These are phyloP conservation scores for Leccinum fallax DNA, from an alignment of 1,284 basidiomycete species.

Conservation along the genomic window DNA sequence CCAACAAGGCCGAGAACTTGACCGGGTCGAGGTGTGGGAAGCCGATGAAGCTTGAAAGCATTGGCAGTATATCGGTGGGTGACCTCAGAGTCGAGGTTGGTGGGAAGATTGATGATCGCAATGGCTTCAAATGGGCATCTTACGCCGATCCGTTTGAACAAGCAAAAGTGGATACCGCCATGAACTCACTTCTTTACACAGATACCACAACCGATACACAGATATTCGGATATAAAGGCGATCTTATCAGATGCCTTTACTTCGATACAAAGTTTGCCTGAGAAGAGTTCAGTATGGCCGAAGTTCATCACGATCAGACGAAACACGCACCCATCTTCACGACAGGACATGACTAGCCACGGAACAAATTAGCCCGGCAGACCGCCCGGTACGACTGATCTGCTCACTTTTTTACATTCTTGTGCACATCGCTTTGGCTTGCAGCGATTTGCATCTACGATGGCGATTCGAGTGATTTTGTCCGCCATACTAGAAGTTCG, in stretches of 20 bases:
- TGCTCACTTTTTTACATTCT: slow-evolving; percentile 84
- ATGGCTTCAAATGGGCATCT: neutral
- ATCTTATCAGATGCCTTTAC: slow-evolving; percentile 93
- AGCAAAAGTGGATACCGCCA: slow-evolving; percentile 7
- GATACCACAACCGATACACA: slow-evolving; percentile 98
- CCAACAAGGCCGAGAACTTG: slow-evolving; percentile 96
- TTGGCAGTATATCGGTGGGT: slow-evolving; percentile 98
- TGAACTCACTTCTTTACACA: slow-evolving; percentile 63
- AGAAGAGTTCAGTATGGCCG: neutral
- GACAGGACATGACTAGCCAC: slow-evolving; percentile 86
- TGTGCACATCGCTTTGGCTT: slow-evolving; percentile 73
- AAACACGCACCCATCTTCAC: slow-evolving; percentile 80
- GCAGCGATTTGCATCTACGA: neutral
- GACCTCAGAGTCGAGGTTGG: slow-evolving; percentile 91
- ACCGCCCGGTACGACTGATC: slow-evolving; percentile 4
- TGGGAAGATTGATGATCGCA: slow-evolving; percentile 51
- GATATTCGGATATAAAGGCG: slow-evolving; percentile 79
- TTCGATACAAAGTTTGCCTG: slow-evolving; percentile 96
- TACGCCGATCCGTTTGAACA: slow-evolving; percentile 2
- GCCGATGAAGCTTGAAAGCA: slow-evolving; percentile 95
- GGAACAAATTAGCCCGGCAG: slow-evolving; percentile 15
- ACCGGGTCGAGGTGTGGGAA: slow-evolving; percentile 93
- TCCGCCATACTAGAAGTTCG: slow-evolving; percentile 60
- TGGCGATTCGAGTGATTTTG: slow-evolving; percentile 82
- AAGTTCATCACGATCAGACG: slow-evolving; percentile 16